Base-by-base conservation (phyloP, 495 filamentous ascomycete species). In the Venustampulla echinocandica region DNA sequence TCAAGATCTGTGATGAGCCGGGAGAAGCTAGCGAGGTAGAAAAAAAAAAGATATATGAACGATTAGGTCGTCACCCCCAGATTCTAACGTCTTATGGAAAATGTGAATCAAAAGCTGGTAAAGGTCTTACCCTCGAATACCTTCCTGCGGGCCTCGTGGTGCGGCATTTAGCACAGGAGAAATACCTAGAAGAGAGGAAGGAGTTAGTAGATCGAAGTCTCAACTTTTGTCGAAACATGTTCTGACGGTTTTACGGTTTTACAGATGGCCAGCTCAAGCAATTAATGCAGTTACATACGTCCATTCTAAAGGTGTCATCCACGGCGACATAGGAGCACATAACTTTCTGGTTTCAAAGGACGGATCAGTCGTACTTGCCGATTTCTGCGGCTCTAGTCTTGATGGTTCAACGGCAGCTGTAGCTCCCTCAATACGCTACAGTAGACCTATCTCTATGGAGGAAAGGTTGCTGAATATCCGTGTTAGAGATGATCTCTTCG, bases 61-160 rank as follows among this genome's bases (percentile, higher is more conserved):
- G 28, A 11, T n/a, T 44, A 18, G 42, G 42, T 20, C 6, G 5
- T 44, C 42, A 44, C 18, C 28, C 24, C 14, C 28, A 9, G 10
- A 44, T 44, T 17, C 20, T 44, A 32, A 11, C 11, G 21, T 30
- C 9, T 18, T 44, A 44, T 32, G 24, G 28, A 10, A 24, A 44
- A 24, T 10, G 11, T 5, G 42, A 44, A 20, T 28, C 28, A 24
- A 18, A 30, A 10, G 5, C 20, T 34, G 18, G 28, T 4, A 44
- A 44, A 21, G 42, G 42, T 32, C 21, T 44, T 18, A 24, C 32
- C 11, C 42, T 44, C 10, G 10, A 44, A 30, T 44, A 32, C 32
- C 24, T 30, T 10, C 13, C 15, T 9, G 6, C 7, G 7, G 39
- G 39, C 19, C 39, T 11, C 20, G 4, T 42, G 35, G 15, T 9